Conservation (phyloP, 139 green algal genomes). For the Haematococcus sp. region DNA sequence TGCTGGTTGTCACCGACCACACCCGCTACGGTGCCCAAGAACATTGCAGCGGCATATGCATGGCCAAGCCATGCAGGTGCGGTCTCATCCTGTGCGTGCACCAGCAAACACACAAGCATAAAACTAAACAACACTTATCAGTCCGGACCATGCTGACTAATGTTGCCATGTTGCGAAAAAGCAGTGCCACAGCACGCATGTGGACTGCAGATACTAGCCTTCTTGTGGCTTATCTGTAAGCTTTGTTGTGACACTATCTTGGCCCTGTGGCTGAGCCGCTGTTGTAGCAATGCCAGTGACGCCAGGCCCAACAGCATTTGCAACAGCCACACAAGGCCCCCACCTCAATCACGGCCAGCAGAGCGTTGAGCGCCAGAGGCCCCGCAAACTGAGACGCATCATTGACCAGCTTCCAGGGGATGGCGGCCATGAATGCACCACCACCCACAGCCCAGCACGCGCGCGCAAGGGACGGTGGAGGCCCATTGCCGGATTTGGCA, state of each 20-base stretch:
- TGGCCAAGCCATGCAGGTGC: conserved; percentile 28
- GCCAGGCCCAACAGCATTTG: no score
- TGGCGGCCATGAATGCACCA: conserved; percentile 38
- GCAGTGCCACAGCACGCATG: no score
- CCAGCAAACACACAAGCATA: not conserved
- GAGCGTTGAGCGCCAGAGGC: conserved; percentile 60
- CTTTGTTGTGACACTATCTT: no score
- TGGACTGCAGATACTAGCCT: no score
- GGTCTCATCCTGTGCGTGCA: not conserved
- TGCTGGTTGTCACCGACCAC: conserved; percentile 61
- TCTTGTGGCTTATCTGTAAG: no score
- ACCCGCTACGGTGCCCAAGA: conserved; percentile 38
- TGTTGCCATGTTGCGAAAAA: no score
- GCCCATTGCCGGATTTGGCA: not conserved
- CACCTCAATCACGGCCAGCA: conserved; percentile 45
- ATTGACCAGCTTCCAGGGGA: conserved; percentile 40
- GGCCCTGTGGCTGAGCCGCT: no score
- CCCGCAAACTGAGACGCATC: conserved; percentile 57
- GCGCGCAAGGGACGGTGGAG: conserved; percentile 16
- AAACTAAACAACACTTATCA: no score
- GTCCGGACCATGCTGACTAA: no score
- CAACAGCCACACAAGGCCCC: no score
- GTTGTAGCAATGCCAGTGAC: no score
- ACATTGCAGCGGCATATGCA: conserved; percentile 29
- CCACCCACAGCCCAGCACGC: conserved; percentile 19